Conservation (phyloP, 2,329 filamentous ascomycete genomes). For the Fusarium nisikadoi region DNA sequence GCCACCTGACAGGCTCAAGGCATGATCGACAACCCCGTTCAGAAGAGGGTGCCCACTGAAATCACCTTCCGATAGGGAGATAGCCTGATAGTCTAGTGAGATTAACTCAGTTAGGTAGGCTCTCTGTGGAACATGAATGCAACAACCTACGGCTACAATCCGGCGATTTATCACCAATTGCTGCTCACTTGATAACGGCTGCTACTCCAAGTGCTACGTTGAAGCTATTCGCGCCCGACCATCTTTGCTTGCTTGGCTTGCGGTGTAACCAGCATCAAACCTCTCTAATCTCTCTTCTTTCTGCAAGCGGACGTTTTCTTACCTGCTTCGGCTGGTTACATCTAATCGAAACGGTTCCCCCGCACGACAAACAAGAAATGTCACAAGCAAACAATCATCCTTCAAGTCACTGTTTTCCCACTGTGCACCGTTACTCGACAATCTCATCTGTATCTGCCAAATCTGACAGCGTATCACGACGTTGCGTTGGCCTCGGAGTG, state of each 20-base stretch:
- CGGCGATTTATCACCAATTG: conserved; percentile 32
- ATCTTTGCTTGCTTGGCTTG: background rate
- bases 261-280: conserved; percentile 16
- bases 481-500: conserved; percentile 7
- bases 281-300: conserved; percentile 1
- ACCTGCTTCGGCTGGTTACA: conserved; percentile 13
- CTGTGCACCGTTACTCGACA: conserved; percentile 12
- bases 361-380: conserved; percentile 10
- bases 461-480: conserved; percentile 19
- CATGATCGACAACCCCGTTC: background rate
- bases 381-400: background rate
- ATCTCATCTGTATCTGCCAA: conserved; percentile 2
- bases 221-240: conserved; percentile 22
- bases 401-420: background rate
- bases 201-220: conserved; percentile 21
- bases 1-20: conserved; percentile 4
- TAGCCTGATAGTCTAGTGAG: conserved; percentile 4
- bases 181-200: conserved; percentile 11
- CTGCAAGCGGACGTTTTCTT: background rate
- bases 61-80: conserved; percentile 21
- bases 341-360: conserved; percentile 13
- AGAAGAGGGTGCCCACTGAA: background rate
- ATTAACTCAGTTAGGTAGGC: background rate
- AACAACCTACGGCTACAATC: conserved; percentile 30
- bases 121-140: conserved; percentile 27